Evolutionary conservation across 495 filamentous ascomycete genomes (phyloP).

Genomic region (Evansstolkia leycettana): DNA sequence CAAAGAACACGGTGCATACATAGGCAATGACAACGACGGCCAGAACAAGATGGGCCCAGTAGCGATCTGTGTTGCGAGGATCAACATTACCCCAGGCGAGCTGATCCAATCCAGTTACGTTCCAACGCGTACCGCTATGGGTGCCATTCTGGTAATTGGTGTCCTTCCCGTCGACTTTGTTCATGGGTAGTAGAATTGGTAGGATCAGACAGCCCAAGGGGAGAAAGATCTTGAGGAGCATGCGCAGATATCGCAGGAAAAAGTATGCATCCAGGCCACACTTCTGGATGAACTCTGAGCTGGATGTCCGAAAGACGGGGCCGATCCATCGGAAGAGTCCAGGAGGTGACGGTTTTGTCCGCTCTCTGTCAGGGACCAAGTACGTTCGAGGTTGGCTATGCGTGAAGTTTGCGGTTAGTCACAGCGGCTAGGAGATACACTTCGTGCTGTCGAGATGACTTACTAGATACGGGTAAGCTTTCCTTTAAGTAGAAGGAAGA

Average conservation of each 20-base stretch:
- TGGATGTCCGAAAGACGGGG: constrained; percentile 62
- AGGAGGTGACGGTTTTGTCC: constrained; percentile 56
- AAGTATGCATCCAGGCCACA: constrained; percentile 97
- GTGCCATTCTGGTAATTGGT: constrained; percentile 33
- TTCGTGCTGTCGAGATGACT: constrained; percentile 15
- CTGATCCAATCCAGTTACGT: constrained; percentile 62
- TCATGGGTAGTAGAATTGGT: constrained; percentile 78
- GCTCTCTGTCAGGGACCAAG: constrained; percentile 78
- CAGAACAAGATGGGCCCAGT: constrained; percentile 82
- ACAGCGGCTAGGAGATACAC: not conserved
- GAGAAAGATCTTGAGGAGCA: constrained; percentile 84
- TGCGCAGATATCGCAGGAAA: constrained; percentile 89
- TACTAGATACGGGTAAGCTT: constrained; percentile 81
- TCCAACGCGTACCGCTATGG: constrained; percentile 18
- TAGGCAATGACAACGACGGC: constrained; percentile 71
- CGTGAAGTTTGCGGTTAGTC: not conserved
- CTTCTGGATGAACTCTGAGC: constrained; percentile 86
- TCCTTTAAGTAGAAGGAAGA: constrained; percentile 67
- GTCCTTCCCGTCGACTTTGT: constrained; percentile 61
- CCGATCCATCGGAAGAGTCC: constrained; percentile 58
- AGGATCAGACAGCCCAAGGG: constrained; percentile 68
- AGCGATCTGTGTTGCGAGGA: constrained; percentile 53
- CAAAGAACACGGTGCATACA: constrained; percentile 79
- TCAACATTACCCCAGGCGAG: constrained; percentile 88
- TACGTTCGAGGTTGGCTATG: constrained; percentile 75